phyloP scores from a whole-genome alignment of 331 rosid species.

The Quercus lobata region DNA sequence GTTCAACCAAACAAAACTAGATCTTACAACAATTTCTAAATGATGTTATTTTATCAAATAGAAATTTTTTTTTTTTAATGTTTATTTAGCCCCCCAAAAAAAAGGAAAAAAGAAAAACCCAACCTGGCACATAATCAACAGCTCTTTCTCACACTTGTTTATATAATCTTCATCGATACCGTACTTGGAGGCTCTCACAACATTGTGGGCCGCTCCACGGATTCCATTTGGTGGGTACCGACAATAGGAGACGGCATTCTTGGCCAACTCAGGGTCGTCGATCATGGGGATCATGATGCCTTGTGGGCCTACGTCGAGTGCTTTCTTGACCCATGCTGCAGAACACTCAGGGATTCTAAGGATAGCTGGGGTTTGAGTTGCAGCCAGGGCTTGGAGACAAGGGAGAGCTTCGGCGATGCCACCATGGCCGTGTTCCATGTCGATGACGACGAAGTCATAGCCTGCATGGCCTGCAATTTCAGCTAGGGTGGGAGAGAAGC shows the following conservation, averaged over 20 bases:
- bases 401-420: slow-evolving; percentile 60
- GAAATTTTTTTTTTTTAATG: too few relatives aligned
- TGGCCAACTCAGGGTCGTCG: slow-evolving; percentile 51
- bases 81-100: too few relatives aligned
- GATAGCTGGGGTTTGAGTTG: slow-evolving; percentile 60
- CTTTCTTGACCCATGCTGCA: slow-evolving; percentile 78
- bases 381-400: slow-evolving; percentile 77
- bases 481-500: slow-evolving; percentile 77
- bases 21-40: too few relatives aligned
- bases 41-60: too few relatives aligned
- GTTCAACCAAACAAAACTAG: too few relatives aligned
- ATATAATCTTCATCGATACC: slow-evolving; percentile 80
- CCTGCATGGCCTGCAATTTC: slow-evolving; percentile 81
- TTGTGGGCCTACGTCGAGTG: slow-evolving; percentile 86
- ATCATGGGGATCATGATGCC: slow-evolving; percentile 91
- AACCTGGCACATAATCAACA: slow-evolving; percentile 75
- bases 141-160: slow-evolving; percentile 49
- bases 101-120: too few relatives aligned
- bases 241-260: slow-evolving; percentile 65
- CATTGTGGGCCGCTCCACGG: slow-evolving; percentile 83
- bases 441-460: slow-evolving; percentile 75
- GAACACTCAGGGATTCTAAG: slow-evolving; percentile 66
- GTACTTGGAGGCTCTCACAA: slow-evolving; percentile 71
- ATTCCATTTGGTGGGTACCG: slow-evolving; percentile 65
- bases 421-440: slow-evolving; percentile 90